Evolutionary conservation across 768 basidiomycete genomes (phyloP).

Genomic region (Suillus luteus): DNA sequence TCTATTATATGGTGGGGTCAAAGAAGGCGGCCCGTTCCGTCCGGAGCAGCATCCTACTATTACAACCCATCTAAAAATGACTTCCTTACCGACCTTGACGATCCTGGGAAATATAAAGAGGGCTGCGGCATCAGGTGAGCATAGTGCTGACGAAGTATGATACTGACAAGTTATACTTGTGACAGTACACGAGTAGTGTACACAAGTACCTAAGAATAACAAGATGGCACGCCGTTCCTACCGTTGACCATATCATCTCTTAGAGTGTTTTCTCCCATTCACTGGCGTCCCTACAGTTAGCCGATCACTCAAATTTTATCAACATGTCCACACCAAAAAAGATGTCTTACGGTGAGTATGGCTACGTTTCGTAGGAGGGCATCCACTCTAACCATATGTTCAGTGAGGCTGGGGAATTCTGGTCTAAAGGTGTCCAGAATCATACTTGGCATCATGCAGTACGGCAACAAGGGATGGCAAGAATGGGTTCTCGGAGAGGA

Average conservation of each 20-base stretch:
- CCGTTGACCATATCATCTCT: neutral
- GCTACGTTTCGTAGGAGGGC: neutral
- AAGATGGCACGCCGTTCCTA: neutral
- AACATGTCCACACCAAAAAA: slow-evolving; percentile 27
- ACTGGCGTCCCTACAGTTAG: too few relatives aligned
- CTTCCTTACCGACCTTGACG: neutral
- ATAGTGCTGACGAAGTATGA: neutral
- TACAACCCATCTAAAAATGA: neutral
- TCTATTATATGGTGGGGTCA: neutral
- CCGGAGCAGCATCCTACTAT: neutral
- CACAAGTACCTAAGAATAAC: neutral
- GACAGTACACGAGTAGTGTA: too few relatives aligned
- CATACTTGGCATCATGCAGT: slow-evolving; percentile 52
- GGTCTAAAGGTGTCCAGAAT: slow-evolving; percentile 53
- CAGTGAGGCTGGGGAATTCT: slow-evolving; percentile 47
- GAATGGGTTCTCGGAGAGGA: slow-evolving; percentile 53
- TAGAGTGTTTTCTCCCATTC: neutral
- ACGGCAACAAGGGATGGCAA: slow-evolving; percentile 50
- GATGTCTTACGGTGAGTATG: slow-evolving; percentile 35
- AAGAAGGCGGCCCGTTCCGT: neutral
- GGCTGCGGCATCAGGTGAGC: slow-evolving; percentile 1
- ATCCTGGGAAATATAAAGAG: neutral
- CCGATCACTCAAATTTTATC: neutral
- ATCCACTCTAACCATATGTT: neutral
- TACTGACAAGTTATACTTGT: too few relatives aligned